Base-by-base conservation (phyloP, 2,329 filamentous ascomycete species). In the Didymella glomerata region DNA sequence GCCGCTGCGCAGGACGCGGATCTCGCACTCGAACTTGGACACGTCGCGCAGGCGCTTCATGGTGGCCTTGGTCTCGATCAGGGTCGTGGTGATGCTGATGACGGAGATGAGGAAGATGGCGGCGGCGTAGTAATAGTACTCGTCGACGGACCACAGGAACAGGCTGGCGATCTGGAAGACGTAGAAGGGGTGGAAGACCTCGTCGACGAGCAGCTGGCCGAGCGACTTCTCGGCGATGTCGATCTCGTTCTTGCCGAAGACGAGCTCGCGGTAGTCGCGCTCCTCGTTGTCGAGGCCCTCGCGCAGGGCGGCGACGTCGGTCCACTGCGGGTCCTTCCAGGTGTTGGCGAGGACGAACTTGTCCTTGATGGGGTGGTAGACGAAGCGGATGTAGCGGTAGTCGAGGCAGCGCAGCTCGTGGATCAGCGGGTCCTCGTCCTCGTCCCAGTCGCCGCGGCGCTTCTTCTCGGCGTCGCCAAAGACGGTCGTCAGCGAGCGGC, bases 131-230 rank as follows among this genome's bases (percentile, higher is more conserved):
- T 98, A 99, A 76, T 97, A 99, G 77, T 99, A 99, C 69, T 96
- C 85, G 73, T 99, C 95, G 67, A 97, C 75, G 10, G 94, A 97
- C 95, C 95, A 99, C 3, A 99, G 86, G 40, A 96, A 79, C 65
- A 99, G 82, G 81, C 95, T 98, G 47, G 93, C 94, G 69, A 98
- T 89, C 78, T 99, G 95, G 74, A 99, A 99, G 55, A 99, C 90
- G 76, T 99, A 99, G 76, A 99, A 99, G 0, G 95, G 96, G 74
- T 99, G 95, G 70, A 99, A 93, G 20, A 92, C 93, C 86, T 99
- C 95, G 68, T 99, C 94, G 20, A 97, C 83, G 14, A 99, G 83
- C 47, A 99, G 85, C 71, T 96, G 91, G 1, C 87, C 84, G 16
- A 90, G 85, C 1, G 91, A 88, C 79, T 97, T 99, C 72, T 97